Base-by-base conservation (phyloP, 495 filamentous ascomycete genomes). In the Trichoderma virens region DNA sequence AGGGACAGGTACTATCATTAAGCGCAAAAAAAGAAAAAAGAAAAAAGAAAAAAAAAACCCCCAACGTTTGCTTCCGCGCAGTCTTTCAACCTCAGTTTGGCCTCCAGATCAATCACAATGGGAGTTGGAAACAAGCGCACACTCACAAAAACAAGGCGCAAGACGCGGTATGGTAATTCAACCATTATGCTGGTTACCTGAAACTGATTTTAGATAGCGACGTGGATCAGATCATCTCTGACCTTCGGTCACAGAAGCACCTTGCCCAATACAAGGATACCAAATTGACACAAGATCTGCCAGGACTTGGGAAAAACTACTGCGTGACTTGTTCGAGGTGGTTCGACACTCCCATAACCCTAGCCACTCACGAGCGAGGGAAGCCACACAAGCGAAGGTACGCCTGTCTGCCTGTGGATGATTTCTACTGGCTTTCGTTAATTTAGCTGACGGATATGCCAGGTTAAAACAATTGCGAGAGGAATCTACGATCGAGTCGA, bases 341-440 rank as follows among this genome's bases (percentile, higher is more conserved):
- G 51, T 56, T 56, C 20, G 51, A 56, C 11, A 5, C 51, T 3
- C 25, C 51, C 20, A 28, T n/a, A 16, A 56, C 51, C 20, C 25
- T 56, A 3, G 25, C 51, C 9, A 28, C 23, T 16, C 51, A 56
- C 51, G 25, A 30, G 51, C 51, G 51, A 28, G 51, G 51, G 3
- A 56, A 56, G 27, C 51, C 51, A 16, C 51, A 56, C 8, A 56
- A 30, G 27, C 23, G 51, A 56, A 56, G 51, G 51, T 56, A 56
- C 9, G 25, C 18, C 51, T 28, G 25, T 30, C 51, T 28, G 13
- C 23, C 11, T 14, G 14, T 13, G 9, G 7, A 20, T 0, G n/a
- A 20, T 7, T 20, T n/a, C n/a, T n/a, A 20, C 43, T 7, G 6
- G 18, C 23, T n/a, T 47, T 20, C 20, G 8, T n/a, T n/a, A 9